phyloP scores from a whole-genome alignment of 2,329 filamentous ascomycete species.

The Neofusicoccum sp. region DNA sequence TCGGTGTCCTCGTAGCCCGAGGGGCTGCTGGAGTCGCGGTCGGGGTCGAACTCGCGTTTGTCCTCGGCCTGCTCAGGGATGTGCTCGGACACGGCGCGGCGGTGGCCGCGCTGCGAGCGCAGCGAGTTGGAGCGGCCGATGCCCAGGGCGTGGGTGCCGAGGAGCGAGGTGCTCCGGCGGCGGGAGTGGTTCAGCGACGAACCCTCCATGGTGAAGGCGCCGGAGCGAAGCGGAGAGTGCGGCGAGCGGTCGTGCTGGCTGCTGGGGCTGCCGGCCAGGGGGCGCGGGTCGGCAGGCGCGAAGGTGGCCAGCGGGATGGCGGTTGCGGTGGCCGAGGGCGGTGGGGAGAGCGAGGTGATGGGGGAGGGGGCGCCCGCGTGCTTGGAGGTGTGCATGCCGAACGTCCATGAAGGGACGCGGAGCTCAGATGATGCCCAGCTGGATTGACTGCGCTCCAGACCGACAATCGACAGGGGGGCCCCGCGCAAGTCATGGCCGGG shows the following conservation, averaged over 20 bases:
- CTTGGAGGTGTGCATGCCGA: constrained; percentile 11
- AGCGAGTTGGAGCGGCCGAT: constrained; percentile 17
- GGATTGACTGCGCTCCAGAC: neutral
- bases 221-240: constrained; percentile 9
- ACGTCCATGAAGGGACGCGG: constrained; percentile 7
- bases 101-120: constrained; percentile 12
- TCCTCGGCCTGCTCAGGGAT: constrained; percentile 16
- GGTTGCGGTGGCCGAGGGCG: constrained; percentile 10
- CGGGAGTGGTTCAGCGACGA: constrained; percentile 17
- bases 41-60: constrained; percentile 9
- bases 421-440: neutral
- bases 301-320: constrained; percentile 17
- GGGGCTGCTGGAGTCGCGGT: constrained; percentile 35
- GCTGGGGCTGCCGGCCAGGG: neutral
- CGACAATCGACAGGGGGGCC: neutral
- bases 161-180: constrained; percentile 16
- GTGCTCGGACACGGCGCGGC: constrained; percentile 14
- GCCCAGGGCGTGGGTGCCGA: neutral
- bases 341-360: neutral
- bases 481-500: neutral
- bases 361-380: constrained; percentile 7
- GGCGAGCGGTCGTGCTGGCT: constrained; percentile 9
- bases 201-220: constrained; percentile 16
- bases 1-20: constrained; percentile 60
- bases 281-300: neutral